A percentile compares a stretch with the other conserved stretches of the same genome.
phyloP scores from a whole-genome alignment of 768 basidiomycete species.

The Dendrothele bispora region DNA sequence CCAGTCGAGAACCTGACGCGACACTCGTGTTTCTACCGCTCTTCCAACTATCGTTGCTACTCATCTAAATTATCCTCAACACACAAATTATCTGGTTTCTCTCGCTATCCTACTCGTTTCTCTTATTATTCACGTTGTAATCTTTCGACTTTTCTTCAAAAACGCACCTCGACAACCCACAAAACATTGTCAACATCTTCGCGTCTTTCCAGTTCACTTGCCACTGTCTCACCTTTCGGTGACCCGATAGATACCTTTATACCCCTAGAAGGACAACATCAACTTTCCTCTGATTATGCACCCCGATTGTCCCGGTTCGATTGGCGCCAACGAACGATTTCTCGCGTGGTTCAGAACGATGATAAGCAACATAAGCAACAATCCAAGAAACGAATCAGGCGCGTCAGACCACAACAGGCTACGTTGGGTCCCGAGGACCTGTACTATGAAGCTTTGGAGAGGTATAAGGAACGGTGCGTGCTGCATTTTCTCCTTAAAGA shows the following conservation, averaged over 20 bases:
- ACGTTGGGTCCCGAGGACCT: conserved; percentile 36
- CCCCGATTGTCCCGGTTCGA: conserved; percentile 45
- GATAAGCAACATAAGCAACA: conserved; percentile 8
- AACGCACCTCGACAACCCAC: neutral
- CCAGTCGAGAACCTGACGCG: too few species aligned
- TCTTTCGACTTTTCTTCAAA: neutral
- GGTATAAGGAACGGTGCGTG: conserved; percentile 56
- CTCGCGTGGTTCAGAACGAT: conserved; percentile 8
- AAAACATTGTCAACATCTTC: neutral
- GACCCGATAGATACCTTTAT: neutral
- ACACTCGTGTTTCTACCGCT: conserved; percentile 54
- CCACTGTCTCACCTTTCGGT: neutral
- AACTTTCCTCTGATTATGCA: conserved; percentile 2
- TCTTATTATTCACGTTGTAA: neutral
- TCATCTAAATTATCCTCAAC: neutral
- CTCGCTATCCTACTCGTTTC: too few species aligned
- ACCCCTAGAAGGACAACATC: neutral
- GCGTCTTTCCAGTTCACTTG: neutral
- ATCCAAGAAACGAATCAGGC: conserved; percentile 29
- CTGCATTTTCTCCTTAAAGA: neutral
- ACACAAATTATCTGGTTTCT: too few species aligned
- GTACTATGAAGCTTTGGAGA: conserved; percentile 49
- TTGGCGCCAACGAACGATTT: conserved; percentile 58
- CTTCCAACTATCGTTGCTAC: conserved; percentile 17
- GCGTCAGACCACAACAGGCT: conserved; percentile 35